Conservation (phyloP, 495 filamentous ascomycete genomes). For the Daldinia loculata region DNA sequence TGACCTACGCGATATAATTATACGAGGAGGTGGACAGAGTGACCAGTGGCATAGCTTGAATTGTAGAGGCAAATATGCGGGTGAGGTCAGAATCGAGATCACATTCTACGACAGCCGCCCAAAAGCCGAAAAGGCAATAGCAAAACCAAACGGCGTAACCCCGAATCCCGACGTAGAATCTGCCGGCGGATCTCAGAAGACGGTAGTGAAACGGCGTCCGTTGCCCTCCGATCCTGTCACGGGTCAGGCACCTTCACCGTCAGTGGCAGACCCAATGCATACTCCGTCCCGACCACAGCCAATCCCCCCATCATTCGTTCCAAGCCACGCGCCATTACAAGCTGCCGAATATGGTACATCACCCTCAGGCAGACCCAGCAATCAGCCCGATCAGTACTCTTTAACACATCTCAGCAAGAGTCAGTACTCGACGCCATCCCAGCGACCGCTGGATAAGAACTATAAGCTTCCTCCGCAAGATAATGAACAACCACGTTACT, state of each 20-base stretch:
- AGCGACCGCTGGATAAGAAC: slow-evolving; percentile 45
- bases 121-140: slow-evolving; percentile 71
- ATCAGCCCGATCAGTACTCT: slow-evolving; percentile 47
- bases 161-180: slow-evolving; percentile 49
- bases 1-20: slow-evolving; percentile 79
- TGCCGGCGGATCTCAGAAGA: slow-evolving; percentile 46
- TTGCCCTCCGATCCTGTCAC: slow-evolving; percentile 76
- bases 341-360: slow-evolving; percentile 55
- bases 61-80: slow-evolving; percentile 92
- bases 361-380: slow-evolving; percentile 43
- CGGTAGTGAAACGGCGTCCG: slow-evolving; percentile 76
- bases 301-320: slow-evolving; percentile 45
- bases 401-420: slow-evolving; percentile 41
- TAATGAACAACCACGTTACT: slow-evolving; percentile 39
- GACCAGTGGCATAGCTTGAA: slow-evolving; percentile 90
- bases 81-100: slow-evolving; percentile 92
- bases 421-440: slow-evolving; percentile 44
- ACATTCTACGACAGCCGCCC: slow-evolving; percentile 94
- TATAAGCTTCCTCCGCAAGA: slow-evolving; percentile 47
- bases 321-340: slow-evolving; percentile 55
- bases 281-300: slow-evolving; percentile 53
- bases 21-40: slow-evolving; percentile 86
- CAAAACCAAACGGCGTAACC: slow-evolving; percentile 56
- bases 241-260: slow-evolving; percentile 53
- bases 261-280: slow-evolving; percentile 50